A percentile compares a stretch with the other conserved stretches of the same genome.
Conservation (phyloP, 805 yeast genomes). For the Metschnikowia santaceciliae region DNA sequence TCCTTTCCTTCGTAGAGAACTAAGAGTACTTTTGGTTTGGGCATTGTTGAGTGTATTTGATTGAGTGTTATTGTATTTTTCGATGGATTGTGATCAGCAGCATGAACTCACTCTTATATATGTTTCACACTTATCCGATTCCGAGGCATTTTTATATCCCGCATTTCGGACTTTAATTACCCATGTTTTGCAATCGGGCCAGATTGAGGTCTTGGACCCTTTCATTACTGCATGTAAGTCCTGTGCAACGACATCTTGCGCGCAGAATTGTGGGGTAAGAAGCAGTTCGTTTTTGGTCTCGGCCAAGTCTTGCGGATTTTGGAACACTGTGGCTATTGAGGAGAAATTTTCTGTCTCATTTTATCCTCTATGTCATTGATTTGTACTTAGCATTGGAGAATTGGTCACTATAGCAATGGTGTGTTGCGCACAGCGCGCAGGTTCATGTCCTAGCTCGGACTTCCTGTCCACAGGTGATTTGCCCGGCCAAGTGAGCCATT, state of each 20-base stretch:
- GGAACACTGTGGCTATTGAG: background rate
- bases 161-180: background rate
- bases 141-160: constrained; percentile 7
- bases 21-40: constrained; percentile 42
- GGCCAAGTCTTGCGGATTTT: background rate
- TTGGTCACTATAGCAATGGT: background rate
- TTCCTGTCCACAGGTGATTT: background rate
- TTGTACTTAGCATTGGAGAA: background rate
- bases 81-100: background rate
- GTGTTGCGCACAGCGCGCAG: background rate
- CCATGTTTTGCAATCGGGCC: background rate
- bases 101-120: background rate
- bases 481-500: background rate
- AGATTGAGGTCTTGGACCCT: background rate
- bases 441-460: background rate
- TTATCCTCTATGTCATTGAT: background rate
- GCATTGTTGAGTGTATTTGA: constrained; percentile 6
- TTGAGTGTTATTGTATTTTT: background rate
- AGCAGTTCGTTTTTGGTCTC: background rate
- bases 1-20: constrained; percentile 56
- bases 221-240: background rate
- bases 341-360: no score
- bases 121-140: background rate
- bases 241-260: background rate
- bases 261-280: constrained; percentile 5